phyloP scores from a whole-genome alignment of 2,329 filamentous ascomycete genomes.

The Ophiocordyceps camponoti-leonardi region DNA sequence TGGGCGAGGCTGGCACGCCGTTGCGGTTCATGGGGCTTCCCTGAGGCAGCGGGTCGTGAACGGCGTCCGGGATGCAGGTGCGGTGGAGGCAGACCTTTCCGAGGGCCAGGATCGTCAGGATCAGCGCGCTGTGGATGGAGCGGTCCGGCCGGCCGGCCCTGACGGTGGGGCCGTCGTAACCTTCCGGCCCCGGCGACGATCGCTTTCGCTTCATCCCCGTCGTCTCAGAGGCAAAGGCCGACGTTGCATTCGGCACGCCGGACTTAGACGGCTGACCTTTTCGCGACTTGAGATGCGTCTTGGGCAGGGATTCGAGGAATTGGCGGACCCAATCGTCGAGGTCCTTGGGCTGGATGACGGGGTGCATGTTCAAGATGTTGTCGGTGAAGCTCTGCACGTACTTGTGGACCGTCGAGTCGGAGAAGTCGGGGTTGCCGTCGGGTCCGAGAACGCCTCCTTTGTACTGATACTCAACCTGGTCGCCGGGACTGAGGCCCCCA shows the following conservation, averaged over 20 bases:
- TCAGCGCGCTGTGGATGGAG: slow-evolving; percentile 63
- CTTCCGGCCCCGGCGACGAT: slow-evolving; percentile 22
- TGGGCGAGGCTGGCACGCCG: slow-evolving; percentile 32
- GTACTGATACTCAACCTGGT: slow-evolving; percentile 19
- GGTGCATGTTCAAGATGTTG: slow-evolving; percentile 49
- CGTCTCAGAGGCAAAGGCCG: slow-evolving; percentile 10
- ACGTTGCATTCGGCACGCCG: slow-evolving; percentile 13
- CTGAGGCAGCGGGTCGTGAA: slow-evolving; percentile 20
- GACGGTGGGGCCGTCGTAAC: slow-evolving; percentile 10
- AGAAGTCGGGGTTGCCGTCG: slow-evolving; percentile 38
- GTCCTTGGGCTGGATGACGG: slow-evolving; percentile 36
- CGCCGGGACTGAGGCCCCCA: slow-evolving; percentile 29
- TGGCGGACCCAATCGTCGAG: slow-evolving; percentile 34
- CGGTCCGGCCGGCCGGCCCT: slow-evolving; percentile 37
- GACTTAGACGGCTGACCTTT: slow-evolving; percentile 14
- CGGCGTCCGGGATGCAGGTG: slow-evolving; percentile 38
- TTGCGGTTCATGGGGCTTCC: slow-evolving; percentile 26
- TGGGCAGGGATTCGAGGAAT: slow-evolving; percentile 31
- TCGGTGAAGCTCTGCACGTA: slow-evolving; percentile 41
- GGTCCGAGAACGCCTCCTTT: slow-evolving; percentile 18
- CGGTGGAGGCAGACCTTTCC: slow-evolving; percentile 59
- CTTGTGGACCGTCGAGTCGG: slow-evolving; percentile 27
- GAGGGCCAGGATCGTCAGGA: slow-evolving; percentile 68
- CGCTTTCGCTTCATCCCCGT: slow-evolving; percentile 37
- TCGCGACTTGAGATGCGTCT: slow-evolving; percentile 9